Conservation (phyloP, 169 alveolate species). For the Plasmodium gaboni region DNA sequence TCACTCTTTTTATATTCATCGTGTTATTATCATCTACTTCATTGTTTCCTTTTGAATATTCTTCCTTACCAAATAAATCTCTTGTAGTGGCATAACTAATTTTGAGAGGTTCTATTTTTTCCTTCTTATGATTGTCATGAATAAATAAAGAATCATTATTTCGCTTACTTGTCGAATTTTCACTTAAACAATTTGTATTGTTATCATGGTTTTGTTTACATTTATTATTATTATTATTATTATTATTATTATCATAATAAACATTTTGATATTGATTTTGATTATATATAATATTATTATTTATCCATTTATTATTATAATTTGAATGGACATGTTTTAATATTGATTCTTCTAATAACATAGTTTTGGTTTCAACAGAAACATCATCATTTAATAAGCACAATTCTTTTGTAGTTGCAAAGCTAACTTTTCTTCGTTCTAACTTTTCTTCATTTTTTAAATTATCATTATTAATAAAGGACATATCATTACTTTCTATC, state of each 20-base stretch:
- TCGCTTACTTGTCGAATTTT: not conserved
- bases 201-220: not conserved
- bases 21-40: not conserved
- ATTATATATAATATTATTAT: not conserved
- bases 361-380: conserved; percentile 44
- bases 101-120: not conserved
- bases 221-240: not conserved
- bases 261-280: not conserved
- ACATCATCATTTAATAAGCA: conserved; percentile 30
- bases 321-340: too few relatives aligned
- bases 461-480: not conserved
- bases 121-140: not conserved
- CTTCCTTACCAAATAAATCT: not conserved
- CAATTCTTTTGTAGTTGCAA: conserved; percentile 70
- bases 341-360: conserved; percentile 42
- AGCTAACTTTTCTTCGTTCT: conserved; percentile 66
- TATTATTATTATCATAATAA: not conserved
- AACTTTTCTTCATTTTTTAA: conserved; percentile 33
- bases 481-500: not conserved
- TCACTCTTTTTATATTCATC: not conserved
- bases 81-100: conserved; percentile 22
- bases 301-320: conserved; percentile 4
- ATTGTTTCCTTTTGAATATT: not conserved
- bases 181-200: not conserved
- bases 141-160: not conserved